phyloP scores from a whole-genome alignment of 2,329 filamentous ascomycete species.

The Aureobasidium sp. region DNA sequence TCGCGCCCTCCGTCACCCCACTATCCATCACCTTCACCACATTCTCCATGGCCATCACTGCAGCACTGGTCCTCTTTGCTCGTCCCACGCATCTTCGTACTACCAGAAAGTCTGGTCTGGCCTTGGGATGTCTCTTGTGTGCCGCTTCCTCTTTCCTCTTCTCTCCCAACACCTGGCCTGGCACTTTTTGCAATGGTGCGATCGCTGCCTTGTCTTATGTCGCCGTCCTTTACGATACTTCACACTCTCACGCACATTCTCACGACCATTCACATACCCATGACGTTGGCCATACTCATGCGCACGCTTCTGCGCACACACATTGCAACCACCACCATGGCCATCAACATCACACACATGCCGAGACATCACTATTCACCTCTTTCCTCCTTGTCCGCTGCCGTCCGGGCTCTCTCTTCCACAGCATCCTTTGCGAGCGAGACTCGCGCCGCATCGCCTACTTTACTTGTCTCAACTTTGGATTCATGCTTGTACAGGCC shows the following conservation, averaged over 20 bases:
- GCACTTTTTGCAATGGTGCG: slow-evolving; percentile 28
- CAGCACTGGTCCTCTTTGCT: slow-evolving; percentile 37
- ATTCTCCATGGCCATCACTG: slow-evolving; percentile 37
- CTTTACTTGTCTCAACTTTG: slow-evolving; percentile 89
- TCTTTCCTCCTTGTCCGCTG: slow-evolving; percentile 63
- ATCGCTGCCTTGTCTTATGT: slow-evolving; percentile 32
- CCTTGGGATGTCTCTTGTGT: slow-evolving; percentile 27
- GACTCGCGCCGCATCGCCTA: slow-evolving; percentile 95
- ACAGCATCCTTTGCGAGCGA: slow-evolving; percentile 81
- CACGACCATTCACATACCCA: slow-evolving; percentile 28
- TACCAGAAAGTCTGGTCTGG: slow-evolving; percentile 28
- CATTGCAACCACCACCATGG: slow-evolving; percentile 20
- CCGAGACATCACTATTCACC: slow-evolving; percentile 61
- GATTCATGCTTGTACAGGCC: slow-evolving; percentile 89
- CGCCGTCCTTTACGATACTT: slow-evolving; percentile 37
- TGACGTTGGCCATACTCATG: slow-evolving; percentile 12
- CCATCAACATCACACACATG: slow-evolving; percentile 26
- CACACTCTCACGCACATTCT: slow-evolving; percentile 25
- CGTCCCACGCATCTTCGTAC: slow-evolving; percentile 37
- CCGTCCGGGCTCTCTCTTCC: slow-evolving; percentile 66
- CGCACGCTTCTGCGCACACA: slow-evolving; percentile 15
- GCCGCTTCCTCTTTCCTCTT: slow-evolving; percentile 31
- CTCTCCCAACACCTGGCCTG: slow-evolving; percentile 30
- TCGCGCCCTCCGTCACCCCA: slow-evolving; percentile 28
- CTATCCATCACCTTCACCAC: slow-evolving; percentile 33